Percentiles rank a stretch among this genome's conserved stretches.
Conservation (phyloP, 495 filamentous ascomycete genomes). For the Mycothermus thermophilus region DNA sequence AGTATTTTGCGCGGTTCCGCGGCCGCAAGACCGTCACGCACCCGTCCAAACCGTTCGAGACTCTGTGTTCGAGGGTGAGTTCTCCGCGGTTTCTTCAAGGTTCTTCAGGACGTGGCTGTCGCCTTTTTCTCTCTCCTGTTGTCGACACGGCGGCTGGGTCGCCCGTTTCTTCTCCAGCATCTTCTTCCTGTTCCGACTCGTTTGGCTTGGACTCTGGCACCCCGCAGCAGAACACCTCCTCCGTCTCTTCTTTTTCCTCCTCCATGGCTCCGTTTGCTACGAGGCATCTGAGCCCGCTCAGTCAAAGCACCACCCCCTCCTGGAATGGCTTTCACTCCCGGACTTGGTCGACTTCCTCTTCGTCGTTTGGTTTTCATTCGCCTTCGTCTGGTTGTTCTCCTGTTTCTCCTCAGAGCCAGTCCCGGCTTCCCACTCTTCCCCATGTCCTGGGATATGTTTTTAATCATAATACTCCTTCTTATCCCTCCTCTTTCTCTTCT, state of each 20-base stretch:
- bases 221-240: no score
- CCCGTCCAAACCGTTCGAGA: slow-evolving; percentile 35
- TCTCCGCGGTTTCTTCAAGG: slow-evolving; percentile 10
- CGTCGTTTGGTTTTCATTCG: slow-evolving; percentile 3
- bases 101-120: slow-evolving; percentile 17
- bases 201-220: no score
- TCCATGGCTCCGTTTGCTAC: neutral
- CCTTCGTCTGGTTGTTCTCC: slow-evolving; percentile 7
- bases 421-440: neutral
- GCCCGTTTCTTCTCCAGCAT: slow-evolving; percentile 14
- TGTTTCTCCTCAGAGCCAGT: slow-evolving; percentile 1
- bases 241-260: slow-evolving; percentile 13
- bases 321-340: neutral
- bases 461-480: slow-evolving; percentile 11
- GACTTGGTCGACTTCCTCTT: neutral
- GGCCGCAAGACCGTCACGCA: slow-evolving; percentile 31
- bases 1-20: slow-evolving; percentile 40
- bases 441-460: slow-evolving; percentile 1
- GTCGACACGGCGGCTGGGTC: slow-evolving; percentile 27
- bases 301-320: neutral
- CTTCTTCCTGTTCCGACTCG: slow-evolving; percentile 21
- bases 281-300: neutral
- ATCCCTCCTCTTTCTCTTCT: slow-evolving; percentile 3
- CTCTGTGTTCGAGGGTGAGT: slow-evolving; percentile 40
- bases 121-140: slow-evolving; percentile 15